A percentile compares a stretch with the other conserved stretches of the same genome.
These are phyloP conservation scores for Cercospora brassicicola DNA, from an alignment of 2,329 filamentous ascomycete genomes.

Conservation along the genomic window DNA sequence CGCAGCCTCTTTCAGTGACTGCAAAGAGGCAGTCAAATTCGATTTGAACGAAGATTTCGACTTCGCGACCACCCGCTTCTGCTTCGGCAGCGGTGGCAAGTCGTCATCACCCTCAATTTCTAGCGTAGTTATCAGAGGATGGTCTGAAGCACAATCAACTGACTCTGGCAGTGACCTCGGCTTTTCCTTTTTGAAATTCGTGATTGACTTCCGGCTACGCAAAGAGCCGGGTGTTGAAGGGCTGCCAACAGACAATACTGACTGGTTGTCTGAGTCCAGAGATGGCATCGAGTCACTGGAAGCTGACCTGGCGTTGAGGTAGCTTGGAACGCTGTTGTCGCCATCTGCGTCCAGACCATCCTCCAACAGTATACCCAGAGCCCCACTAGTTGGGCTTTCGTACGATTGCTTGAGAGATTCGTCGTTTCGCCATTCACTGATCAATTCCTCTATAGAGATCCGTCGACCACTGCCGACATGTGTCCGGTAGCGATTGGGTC, in stretches of 20 bases:
- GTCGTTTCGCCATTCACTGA: constrained; percentile 57
- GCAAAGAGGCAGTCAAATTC: constrained; percentile 62
- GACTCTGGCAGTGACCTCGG: constrained; percentile 51
- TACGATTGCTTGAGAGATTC: constrained; percentile 35
- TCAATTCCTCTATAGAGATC: constrained; percentile 59
- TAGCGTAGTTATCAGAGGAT: constrained; percentile 54
- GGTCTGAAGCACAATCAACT: constrained; percentile 58
- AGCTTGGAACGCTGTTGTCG: constrained; percentile 42
- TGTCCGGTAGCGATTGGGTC: constrained; percentile 41
- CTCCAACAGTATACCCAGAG: constrained; percentile 58
- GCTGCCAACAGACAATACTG: constrained; percentile 47
- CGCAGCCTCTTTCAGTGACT: constrained; percentile 61
- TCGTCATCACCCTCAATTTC: constrained; percentile 36
- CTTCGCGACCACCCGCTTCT: constrained; percentile 42
- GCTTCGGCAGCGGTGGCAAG: constrained; percentile 33
- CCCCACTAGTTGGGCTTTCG: constrained; percentile 31
- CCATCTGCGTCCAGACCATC: constrained; percentile 51
- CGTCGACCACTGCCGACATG: constrained; percentile 44
- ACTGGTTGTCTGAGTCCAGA: constrained; percentile 51
- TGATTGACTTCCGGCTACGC: constrained; percentile 38
- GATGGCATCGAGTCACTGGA: constrained; percentile 61
- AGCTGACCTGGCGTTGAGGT: constrained; percentile 51
- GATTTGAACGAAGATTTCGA: constrained; percentile 58
- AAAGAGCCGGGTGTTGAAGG: constrained; percentile 45
- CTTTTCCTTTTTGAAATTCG: constrained; percentile 48